These are phyloP conservation scores for Globisporangium takayamanum DNA, from an alignment of 352 stramenopile species.

Conservation along the genomic window DNA sequence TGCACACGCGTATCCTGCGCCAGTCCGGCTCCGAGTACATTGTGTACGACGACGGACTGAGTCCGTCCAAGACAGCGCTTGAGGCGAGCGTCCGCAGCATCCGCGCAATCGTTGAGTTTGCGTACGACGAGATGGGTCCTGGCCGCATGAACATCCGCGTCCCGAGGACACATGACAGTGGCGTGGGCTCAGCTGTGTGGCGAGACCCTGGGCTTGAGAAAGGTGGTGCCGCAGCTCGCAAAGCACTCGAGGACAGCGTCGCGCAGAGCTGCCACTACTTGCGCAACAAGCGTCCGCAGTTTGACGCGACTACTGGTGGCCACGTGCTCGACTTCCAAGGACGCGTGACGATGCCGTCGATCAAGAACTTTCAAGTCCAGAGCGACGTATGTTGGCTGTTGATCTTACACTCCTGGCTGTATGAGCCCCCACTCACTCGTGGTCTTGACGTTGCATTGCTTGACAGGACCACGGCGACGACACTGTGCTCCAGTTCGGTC, in stretches of 20 bases:
- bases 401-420: neutral
- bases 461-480: conserved; percentile 27
- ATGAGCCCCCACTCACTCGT: neutral
- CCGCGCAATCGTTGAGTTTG: too few species aligned
- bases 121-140: too few species aligned
- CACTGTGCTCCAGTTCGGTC: conserved; percentile 50
- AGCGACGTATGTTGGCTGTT: conserved; percentile 42
- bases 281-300: conserved; percentile 87
- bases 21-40: conserved; percentile 56
- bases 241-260: conserved; percentile 45
- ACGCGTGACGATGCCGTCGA: conserved; percentile 56
- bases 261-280: conserved; percentile 46
- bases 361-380: conserved; percentile 75
- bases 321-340: conserved; percentile 64
- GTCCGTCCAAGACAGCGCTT: too few species aligned
- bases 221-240: neutral
- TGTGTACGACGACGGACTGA: conserved; percentile 48
- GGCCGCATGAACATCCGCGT: conserved; percentile 18
- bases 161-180: conserved; percentile 26
- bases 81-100: too few species aligned
- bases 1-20: neutral
- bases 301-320: conserved; percentile 36
- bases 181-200: conserved; percentile 13
- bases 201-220: conserved; percentile 22
- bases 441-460: neutral